Percentiles rank a stretch among this genome's conserved stretches.
Conservation (phyloP, 352 stramenopile genomes). For the Phytophthora niederhauseri region DNA sequence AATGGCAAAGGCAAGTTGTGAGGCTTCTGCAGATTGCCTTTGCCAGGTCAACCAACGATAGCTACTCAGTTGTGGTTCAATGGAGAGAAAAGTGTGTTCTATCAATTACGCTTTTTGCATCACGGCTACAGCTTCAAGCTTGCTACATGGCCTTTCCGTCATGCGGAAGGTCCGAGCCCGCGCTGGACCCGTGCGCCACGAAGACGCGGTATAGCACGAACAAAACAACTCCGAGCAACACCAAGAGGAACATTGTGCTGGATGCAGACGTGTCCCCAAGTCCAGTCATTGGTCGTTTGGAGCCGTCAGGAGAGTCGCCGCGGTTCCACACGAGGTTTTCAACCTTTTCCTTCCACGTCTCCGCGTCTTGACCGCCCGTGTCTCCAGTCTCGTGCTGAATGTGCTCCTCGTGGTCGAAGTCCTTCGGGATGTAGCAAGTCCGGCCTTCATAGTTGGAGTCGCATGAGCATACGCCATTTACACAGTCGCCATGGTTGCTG, state of each 20-base stretch:
- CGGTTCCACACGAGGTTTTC: constrained; percentile 62
- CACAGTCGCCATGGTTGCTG: constrained; percentile 79
- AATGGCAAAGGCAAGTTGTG: background rate
- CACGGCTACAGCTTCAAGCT: constrained; percentile 27
- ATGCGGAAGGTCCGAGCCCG: constrained; percentile 24
- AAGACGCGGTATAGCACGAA: constrained; percentile 54
- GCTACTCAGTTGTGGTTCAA: background rate
- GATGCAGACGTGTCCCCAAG: constrained; percentile 35
- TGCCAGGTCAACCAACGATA: too few species aligned
- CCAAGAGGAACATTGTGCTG: constrained; percentile 46
- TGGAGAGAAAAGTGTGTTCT: constrained; percentile 5
- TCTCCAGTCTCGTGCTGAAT: constrained; percentile 33
- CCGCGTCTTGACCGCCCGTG: constrained; percentile 33
- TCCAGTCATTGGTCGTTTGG: constrained; percentile 33
- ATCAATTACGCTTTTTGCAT: constrained; percentile 27
- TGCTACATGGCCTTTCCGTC: constrained; percentile 40
- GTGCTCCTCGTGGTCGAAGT: constrained; percentile 45
- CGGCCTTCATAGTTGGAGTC: constrained; percentile 75
- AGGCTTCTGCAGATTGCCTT: too few species aligned
- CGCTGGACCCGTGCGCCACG: constrained; percentile 4
- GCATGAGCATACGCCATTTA: constrained; percentile 81
- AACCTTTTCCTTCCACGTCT: constrained; percentile 71
- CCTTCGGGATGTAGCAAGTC: constrained; percentile 84
- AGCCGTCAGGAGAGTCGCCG: constrained; percentile 26
- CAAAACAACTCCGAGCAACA: constrained; percentile 52